Base-by-base conservation (phyloP, 257 asterid genomes). In the Solanum stenotomum region DNA sequence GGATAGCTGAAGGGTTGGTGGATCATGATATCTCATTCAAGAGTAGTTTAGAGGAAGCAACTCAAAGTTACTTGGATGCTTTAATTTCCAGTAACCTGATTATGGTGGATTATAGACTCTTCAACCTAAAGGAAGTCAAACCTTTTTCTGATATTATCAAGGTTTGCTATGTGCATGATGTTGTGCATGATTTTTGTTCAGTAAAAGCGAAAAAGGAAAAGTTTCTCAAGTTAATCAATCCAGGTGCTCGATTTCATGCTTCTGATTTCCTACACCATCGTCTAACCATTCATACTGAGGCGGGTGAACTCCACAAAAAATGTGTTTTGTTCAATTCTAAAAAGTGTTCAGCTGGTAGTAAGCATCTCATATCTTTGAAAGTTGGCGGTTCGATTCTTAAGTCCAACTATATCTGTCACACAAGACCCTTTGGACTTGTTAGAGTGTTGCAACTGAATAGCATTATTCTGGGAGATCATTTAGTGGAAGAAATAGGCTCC, bases 1-100 rank as follows among this genome's bases (percentile, higher is more conserved):
- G 89, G 93, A 56, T 89, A 2, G 90, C 94, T 0, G 92, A 90
- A 88, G 94, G 93, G 11, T 90, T 89, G 25, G 18, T 92, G 40
- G 29, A 75, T 33, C 40, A 87, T 71, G 65, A 56, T 56, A 35
- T 35, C 38, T 8, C 38, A 35, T 35, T 8, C 8, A 35, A 35
- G 38, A 1, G 38, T 35, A 87, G 56, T 46, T 13, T 1, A 46
- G 56, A 13, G 18, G 56, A 46, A 46, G 6, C 0, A 44, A 13
- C 18, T 12, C 16, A 44, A 65, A 90, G 67, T 22, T 92, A 88
- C 83, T 52, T 92, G 44, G 74, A 38, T 52, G 84, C 87, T 44
- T 81, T 90, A 11, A 89, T 86, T 16, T 42, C 44, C 12, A 87
- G 91, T 38, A 89, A 86, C 83, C 87, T 91, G 2, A 87, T 88